Conservation (phyloP, 345 rosid species). For the Cardamine occulta region DNA sequence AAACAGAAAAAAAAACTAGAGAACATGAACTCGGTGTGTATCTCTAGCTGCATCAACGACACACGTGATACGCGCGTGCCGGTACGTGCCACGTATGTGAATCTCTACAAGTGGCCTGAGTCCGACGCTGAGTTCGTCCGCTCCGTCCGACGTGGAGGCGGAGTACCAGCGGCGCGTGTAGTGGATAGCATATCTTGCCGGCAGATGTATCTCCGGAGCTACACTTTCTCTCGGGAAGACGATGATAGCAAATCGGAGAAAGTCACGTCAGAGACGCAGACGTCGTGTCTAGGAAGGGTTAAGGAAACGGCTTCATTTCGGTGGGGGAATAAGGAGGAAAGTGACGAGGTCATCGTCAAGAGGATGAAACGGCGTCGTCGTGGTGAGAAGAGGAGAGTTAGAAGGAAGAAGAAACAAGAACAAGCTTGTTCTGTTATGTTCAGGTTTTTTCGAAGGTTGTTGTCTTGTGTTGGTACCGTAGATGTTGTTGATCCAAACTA, state of each 20-base stretch:
- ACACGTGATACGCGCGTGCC: slow-evolving; percentile 67
- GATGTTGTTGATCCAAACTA: slow-evolving; percentile 50
- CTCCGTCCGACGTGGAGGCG: slow-evolving; percentile 47
- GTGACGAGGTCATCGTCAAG: slow-evolving; percentile 28
- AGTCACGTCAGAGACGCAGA: slow-evolving; percentile 5
- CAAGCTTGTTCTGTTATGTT: slow-evolving; percentile 56
- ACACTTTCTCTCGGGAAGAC: slow-evolving; percentile 67
- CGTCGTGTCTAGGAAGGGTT: slow-evolving; percentile 51
- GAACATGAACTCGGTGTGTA: slow-evolving; percentile 67
- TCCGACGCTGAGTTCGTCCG: slow-evolving; percentile 69
- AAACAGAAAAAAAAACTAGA: not conserved
- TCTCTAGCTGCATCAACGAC: slow-evolving; percentile 76
- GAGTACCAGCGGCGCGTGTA: slow-evolving; percentile 45
- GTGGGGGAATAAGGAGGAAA: slow-evolving; percentile 34
- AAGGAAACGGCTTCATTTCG: slow-evolving; percentile 41
- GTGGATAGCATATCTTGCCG: slow-evolving; percentile 86
- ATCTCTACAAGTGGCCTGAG: slow-evolving; percentile 82
- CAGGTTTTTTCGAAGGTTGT: slow-evolving; percentile 50
- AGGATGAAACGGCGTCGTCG: slow-evolving; percentile 49
- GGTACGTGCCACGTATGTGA: slow-evolving; percentile 65
- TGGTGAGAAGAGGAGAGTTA: slow-evolving; percentile 49
- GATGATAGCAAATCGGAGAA: slow-evolving; percentile 29
- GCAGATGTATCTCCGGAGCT: slow-evolving; percentile 85
- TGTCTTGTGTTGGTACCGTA: slow-evolving; percentile 52
- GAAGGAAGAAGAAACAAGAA: slow-evolving; percentile 53